These are phyloP conservation scores for Diplodia corticola DNA, from an alignment of 2,329 filamentous ascomycete genomes.

Conservation along the genomic window DNA sequence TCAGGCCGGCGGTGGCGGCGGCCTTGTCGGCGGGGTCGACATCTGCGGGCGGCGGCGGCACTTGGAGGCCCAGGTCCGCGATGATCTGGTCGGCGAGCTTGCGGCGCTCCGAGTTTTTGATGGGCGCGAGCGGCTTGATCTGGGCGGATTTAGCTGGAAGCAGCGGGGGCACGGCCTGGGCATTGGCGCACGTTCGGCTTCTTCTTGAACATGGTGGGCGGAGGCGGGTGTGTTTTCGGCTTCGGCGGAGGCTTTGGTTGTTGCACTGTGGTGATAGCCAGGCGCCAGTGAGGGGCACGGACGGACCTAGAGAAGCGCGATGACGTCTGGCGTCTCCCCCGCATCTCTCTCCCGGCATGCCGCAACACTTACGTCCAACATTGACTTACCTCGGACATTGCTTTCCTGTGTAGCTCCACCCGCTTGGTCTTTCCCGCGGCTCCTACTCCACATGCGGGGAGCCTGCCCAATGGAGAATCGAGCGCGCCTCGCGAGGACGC, in stretches of 20 bases:
- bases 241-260: not conserved
- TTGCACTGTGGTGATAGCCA: not conserved
- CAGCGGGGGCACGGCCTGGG: not conserved
- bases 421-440: slow-evolving; percentile 1
- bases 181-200: slow-evolving; percentile 54
- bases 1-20: slow-evolving; percentile 48
- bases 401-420: not conserved
- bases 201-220: slow-evolving; percentile 60
- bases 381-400: not conserved
- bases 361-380: not conserved
- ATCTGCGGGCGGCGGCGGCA: slow-evolving; percentile 42
- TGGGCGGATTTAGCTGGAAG: slow-evolving; percentile 32
- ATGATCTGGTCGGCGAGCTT: slow-evolving; percentile 69
- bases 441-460: slow-evolving; percentile 3
- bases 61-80: slow-evolving; percentile 56
- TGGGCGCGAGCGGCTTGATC: slow-evolving; percentile 66
- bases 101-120: slow-evolving; percentile 67
- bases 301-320: not conserved
- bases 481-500: too few species aligned
- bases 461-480: not conserved
- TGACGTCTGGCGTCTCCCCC: slow-evolving; percentile 2
- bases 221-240: not conserved
- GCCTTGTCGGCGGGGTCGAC: slow-evolving; percentile 46
- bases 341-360: not conserved
- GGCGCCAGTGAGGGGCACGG: slow-evolving; percentile 8